Percentiles rank a stretch among this genome's conserved stretches.
Conservation (phyloP, 2,329 filamentous ascomycete species). For the Dryadomyces sulphureus region DNA sequence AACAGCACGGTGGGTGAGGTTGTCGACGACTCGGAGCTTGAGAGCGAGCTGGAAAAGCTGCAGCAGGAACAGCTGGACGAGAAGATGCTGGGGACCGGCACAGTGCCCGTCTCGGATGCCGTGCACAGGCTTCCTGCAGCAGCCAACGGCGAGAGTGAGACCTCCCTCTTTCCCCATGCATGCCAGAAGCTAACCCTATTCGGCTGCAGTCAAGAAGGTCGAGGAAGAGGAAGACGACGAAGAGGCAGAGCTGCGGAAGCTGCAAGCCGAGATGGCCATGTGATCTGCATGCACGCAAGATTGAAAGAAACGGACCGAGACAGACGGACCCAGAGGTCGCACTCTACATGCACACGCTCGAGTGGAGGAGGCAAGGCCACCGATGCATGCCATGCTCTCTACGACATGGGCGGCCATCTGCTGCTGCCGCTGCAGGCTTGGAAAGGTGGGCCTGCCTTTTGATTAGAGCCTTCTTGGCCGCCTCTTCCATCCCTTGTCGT, state of each 20-base stretch:
- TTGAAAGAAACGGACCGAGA: neutral
- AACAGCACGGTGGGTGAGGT: constrained; percentile 49
- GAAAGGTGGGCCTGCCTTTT: neutral
- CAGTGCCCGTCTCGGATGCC: constrained; percentile 65
- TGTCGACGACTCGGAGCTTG: constrained; percentile 75
- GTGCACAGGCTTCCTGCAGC: constrained; percentile 64
- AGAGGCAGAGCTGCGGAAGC: constrained; percentile 80
- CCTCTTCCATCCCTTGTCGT: neutral
- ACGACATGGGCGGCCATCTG: neutral
- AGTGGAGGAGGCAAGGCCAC: neutral
- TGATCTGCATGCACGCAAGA: constrained; percentile 22
- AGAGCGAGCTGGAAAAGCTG: constrained; percentile 69
- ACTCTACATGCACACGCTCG: no score
- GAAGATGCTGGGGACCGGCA: constrained; percentile 82
- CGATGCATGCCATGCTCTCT: neutral
- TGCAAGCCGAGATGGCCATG: constrained; percentile 97
- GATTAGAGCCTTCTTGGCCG: neutral
- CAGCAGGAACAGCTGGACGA: constrained; percentile 90
- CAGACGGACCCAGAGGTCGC: neutral
- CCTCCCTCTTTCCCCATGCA: neutral
- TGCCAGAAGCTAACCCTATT: neutral
- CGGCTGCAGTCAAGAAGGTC: constrained; percentile 30
- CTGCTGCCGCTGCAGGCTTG: neutral
- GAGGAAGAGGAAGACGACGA: constrained; percentile 74
- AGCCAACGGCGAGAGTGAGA: constrained; percentile 63